These are phyloP conservation scores for Pichia thaimueangensis DNA, from an alignment of 805 yeast species.

Conservation along the genomic window DNA sequence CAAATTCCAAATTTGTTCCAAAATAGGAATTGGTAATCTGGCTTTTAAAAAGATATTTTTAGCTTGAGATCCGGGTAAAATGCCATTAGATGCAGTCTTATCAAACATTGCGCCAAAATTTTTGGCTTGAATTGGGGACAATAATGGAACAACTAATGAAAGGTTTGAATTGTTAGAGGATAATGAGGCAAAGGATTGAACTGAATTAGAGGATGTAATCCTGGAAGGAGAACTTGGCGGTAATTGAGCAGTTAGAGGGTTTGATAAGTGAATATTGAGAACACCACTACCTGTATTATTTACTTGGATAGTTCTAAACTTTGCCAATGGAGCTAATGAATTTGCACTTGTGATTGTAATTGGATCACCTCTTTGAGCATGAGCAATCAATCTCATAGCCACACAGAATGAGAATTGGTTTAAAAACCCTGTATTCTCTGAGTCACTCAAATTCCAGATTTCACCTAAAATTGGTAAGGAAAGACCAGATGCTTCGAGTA, in stretches of 20 bases:
- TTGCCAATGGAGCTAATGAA: conserved; percentile 58
- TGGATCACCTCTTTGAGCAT: conserved; percentile 67
- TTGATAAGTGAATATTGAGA: conserved; percentile 10
- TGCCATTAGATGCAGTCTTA: conserved; percentile 51
- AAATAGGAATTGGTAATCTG: conserved; percentile 63
- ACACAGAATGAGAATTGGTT: conserved; percentile 73
- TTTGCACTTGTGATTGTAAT: conserved; percentile 46
- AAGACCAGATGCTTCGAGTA: conserved; percentile 81
- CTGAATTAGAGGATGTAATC: conserved; percentile 31
- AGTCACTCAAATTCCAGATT: conserved; percentile 93
- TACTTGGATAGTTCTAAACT: conserved; percentile 37
- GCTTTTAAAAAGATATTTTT: conserved; percentile 86
- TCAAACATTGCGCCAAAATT: conserved; percentile 69
- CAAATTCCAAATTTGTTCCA: conserved; percentile 85
- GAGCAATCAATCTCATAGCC: conserved; percentile 86
- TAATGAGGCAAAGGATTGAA: conserved; percentile 26
- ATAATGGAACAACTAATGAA: conserved; percentile 40
- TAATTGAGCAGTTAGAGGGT: conserved; percentile 11
- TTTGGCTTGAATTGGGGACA: conserved; percentile 51
- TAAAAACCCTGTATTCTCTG: conserved; percentile 77
- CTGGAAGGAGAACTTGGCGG: conserved; percentile 24
- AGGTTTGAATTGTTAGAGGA: conserved; percentile 13
- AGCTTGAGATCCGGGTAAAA: conserved; percentile 71
- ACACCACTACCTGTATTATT: conserved; percentile 32
- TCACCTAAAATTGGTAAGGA: conserved; percentile 76